Percentiles rank a stretch among this genome's conserved stretches.
phyloP scores from a whole-genome alignment of 495 filamentous ascomycete genomes.

The Hypomontagnella submonticulosa region DNA sequence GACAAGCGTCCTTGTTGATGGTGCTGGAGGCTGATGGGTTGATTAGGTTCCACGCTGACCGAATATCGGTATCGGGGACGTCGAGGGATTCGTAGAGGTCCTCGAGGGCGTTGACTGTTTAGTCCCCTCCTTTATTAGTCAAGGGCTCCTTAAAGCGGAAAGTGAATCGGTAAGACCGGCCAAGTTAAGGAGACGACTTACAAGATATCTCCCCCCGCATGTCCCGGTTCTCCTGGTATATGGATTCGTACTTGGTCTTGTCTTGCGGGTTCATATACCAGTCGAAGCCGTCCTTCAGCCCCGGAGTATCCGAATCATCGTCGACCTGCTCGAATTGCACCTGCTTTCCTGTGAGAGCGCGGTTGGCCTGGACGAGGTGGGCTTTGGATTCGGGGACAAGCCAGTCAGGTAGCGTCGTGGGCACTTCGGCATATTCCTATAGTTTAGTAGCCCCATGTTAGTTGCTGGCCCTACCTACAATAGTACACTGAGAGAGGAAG shows the following conservation, averaged over 20 bases:
- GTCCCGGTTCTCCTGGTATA: conserved; percentile 90
- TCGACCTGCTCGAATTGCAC: conserved; percentile 82
- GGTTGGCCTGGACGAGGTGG: conserved; percentile 90
- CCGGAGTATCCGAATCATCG: conserved; percentile 79
- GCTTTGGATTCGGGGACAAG: conserved; percentile 96
- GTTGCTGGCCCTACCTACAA: background rate
- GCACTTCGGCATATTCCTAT: conserved; percentile 89
- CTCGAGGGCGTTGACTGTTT: conserved; percentile 78
- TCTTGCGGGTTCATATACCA: conserved; percentile 98
- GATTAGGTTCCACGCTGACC: conserved; percentile 95
- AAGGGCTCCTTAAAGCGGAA: too few species aligned
- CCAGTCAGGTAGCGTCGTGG: conserved; percentile 86
- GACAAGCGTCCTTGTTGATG: conserved; percentile 92
- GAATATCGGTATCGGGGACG: conserved; percentile 94
- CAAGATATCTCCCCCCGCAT: conserved; percentile 86
- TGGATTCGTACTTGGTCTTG: conserved; percentile 92
- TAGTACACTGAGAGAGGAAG: background rate
- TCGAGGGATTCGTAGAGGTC: conserved; percentile 90
- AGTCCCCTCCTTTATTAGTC: conserved; percentile 23
- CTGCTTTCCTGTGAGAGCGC: conserved; percentile 79
- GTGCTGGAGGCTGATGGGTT: conserved; percentile 82
- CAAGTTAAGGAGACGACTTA: conserved; percentile 51
- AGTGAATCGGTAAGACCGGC: background rate
- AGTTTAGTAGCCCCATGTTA: conserved; percentile 19
- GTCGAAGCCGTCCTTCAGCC: conserved; percentile 95